Conservation (phyloP, 2,329 filamentous ascomycete genomes). For the Rhytidhysteron rufulum region DNA sequence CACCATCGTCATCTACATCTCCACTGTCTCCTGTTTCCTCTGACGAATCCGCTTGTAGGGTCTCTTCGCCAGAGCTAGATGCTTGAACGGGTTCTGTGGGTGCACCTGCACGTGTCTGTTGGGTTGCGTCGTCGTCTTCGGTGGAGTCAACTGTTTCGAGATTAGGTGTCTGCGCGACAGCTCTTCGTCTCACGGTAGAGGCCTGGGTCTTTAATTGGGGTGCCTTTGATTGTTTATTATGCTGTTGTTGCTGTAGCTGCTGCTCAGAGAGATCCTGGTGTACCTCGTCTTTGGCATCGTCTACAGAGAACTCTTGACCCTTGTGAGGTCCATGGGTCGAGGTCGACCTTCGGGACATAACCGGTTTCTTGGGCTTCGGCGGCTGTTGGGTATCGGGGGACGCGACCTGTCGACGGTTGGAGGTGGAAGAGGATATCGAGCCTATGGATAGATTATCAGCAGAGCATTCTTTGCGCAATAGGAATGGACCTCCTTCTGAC, state of each 20-base stretch:
- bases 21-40: slow-evolving; percentile 35
- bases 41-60: slow-evolving; percentile 31
- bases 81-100: slow-evolving; percentile 21
- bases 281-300: slow-evolving; percentile 76
- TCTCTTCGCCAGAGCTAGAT: slow-evolving; percentile 36
- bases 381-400: slow-evolving; percentile 17
- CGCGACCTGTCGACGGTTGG: slow-evolving; percentile 23
- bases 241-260: slow-evolving; percentile 14
- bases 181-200: slow-evolving; percentile 50
- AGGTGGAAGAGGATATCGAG: slow-evolving; percentile 31
- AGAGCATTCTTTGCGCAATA: no score
- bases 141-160: slow-evolving; percentile 49
- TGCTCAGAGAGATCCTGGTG: slow-evolving; percentile 56
- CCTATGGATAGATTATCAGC: slow-evolving; percentile 15
- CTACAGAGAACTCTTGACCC: slow-evolving; percentile 61
- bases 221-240: slow-evolving; percentile 21
- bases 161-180: slow-evolving; percentile 42
- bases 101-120: slow-evolving; percentile 29
- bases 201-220: slow-evolving; percentile 46
- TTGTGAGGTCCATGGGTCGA: slow-evolving; percentile 73
- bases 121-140: slow-evolving; percentile 43
- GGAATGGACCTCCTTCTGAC: slow-evolving; percentile 15
- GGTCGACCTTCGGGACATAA: slow-evolving; percentile 68
- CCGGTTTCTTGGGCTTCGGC: slow-evolving; percentile 62
- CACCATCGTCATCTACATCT: slow-evolving; percentile 58